phyloP scores from a whole-genome alignment of 1,284 basidiomycete genomes.

The Exobasidium cylindrosporum region DNA sequence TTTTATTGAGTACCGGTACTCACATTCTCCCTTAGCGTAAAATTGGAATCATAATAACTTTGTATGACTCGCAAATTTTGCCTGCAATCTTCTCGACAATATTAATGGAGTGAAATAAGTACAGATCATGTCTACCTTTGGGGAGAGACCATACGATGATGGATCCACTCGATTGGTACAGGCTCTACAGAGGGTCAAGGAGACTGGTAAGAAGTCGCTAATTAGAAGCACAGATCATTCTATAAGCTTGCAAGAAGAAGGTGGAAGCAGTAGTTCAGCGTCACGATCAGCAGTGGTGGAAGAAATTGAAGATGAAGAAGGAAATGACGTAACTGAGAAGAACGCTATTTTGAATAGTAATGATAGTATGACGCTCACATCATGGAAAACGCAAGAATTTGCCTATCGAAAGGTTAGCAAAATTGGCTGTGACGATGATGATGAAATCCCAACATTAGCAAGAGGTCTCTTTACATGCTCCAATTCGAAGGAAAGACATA shows the following conservation, averaged over 20 bases:
- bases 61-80: too few relatives aligned
- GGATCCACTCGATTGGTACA: background rate
- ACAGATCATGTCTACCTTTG: too few relatives aligned
- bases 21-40: too few relatives aligned
- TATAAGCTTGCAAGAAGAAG: background rate
- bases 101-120: background rate
- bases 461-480: conserved; percentile 46
- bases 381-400: conserved; percentile 52
- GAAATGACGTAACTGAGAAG: background rate
- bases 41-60: too few relatives aligned
- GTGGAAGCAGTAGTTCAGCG: background rate
- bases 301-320: background rate
- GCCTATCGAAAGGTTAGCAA: conserved; percentile 50
- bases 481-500: conserved; percentile 32
- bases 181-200: background rate
- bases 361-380: conserved; percentile 11
- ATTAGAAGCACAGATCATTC: conserved; percentile 10
- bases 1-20: too few relatives aligned
- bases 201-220: conserved; percentile 7
- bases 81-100: too few relatives aligned
- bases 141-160: too few relatives aligned
- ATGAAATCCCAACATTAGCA: conserved; percentile 48
- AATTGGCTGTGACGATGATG: conserved; percentile 21
- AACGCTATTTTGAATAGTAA: background rate
- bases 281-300: background rate